Evolutionary conservation across 495 filamentous ascomycete genomes (phyloP).

Genomic region (Hypoxylon subgilvum): DNA sequence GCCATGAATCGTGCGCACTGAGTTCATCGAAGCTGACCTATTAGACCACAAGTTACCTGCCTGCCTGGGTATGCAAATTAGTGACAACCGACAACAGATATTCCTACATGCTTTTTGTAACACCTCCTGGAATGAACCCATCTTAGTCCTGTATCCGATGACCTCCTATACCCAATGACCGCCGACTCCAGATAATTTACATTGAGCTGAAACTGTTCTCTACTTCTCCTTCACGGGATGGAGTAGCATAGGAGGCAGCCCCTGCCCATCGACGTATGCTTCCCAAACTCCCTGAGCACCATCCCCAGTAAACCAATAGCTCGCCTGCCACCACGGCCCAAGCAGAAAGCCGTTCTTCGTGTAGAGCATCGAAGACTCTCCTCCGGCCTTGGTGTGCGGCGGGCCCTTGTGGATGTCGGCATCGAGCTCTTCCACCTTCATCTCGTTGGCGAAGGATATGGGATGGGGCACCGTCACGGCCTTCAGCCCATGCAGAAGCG

Average conservation of each 20-base stretch:
- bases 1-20: too few species aligned
- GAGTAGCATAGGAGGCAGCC: slow-evolving; percentile 5
- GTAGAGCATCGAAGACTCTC: background rate
- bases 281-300: background rate
- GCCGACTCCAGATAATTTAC: background rate
- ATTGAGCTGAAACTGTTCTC: background rate
- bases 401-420: slow-evolving; percentile 1
- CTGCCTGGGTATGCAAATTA: too few species aligned
- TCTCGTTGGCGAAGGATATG: slow-evolving; percentile 41
- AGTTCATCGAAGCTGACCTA: too few species aligned
- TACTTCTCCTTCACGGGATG: slow-evolving; percentile 9
- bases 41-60: too few species aligned
- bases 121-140: too few species aligned
- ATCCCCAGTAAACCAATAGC: slow-evolving; percentile 5
- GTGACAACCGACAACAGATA: too few species aligned
- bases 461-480: slow-evolving; percentile 83
- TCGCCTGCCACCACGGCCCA: background rate
- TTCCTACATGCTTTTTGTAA: too few species aligned
- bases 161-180: too few species aligned
- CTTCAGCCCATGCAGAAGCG: slow-evolving; percentile 82
- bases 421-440: slow-evolving; percentile 1
- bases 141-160: too few species aligned
- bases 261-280: background rate
- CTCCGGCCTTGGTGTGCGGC: background rate
- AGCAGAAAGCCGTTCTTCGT: background rate